These are phyloP conservation scores for Spirogloea muscicola DNA, from an alignment of 139 green algal species.

Conservation along the genomic window DNA sequence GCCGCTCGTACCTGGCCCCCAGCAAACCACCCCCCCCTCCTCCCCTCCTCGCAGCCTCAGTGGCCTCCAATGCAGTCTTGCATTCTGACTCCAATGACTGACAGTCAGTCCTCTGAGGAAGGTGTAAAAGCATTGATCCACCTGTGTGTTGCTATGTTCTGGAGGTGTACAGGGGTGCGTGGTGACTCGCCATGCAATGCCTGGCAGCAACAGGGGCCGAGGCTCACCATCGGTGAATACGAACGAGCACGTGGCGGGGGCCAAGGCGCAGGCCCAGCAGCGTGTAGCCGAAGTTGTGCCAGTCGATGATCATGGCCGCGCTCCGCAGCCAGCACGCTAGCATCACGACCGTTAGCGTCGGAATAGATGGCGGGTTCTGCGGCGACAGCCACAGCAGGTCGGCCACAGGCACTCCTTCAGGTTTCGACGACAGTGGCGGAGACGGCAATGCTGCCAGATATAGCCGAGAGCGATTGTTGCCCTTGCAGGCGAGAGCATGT, in stretches of 20 bases:
- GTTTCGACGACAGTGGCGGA: no score
- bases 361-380: conserved; percentile 87
- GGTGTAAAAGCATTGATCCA: background rate
- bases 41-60: background rate
- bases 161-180: background rate
- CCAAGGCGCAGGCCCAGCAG: conserved; percentile 75
- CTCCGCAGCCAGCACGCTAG: conserved; percentile 60
- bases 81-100: no score
- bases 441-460: no score
- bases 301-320: conserved; percentile 80
- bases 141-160: background rate
- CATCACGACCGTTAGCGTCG: conserved; percentile 71
- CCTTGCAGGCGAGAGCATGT: no score
- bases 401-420: no score
- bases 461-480: no score
- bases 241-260: conserved; percentile 51
- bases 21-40: background rate
- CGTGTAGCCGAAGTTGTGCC: conserved; percentile 93
- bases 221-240: conserved; percentile 46
- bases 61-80: no score
- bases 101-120: background rate
- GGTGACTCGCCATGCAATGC: background rate
- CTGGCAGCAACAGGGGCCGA: background rate
- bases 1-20: conserved; percentile 14
- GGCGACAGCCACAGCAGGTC: no score